phyloP scores from a whole-genome alignment of 176 grass and related monocot species.

The Aegilops speltoides region DNA sequence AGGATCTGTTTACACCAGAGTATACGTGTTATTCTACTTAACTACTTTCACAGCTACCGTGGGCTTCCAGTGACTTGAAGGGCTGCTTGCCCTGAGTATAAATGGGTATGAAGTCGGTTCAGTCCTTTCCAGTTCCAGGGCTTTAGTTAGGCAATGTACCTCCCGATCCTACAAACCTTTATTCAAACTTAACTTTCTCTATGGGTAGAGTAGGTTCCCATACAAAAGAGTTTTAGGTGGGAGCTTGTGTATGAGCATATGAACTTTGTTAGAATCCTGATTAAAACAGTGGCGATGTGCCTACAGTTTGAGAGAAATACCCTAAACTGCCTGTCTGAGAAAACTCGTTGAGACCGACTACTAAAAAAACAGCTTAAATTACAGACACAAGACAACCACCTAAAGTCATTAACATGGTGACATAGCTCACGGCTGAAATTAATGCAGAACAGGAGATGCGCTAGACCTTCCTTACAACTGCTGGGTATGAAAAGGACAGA shows the following conservation, averaged over 20 bases:
- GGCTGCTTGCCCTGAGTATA: not conserved
- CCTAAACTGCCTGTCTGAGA: not conserved
- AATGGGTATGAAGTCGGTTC: not conserved
- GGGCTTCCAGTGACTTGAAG: not conserved
- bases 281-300: not conserved
- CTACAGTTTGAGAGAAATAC: slow-evolving; percentile 13
- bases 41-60: not conserved
- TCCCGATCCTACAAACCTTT: not conserved
- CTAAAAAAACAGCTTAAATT: not conserved
- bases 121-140: not conserved
- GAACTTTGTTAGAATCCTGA: not conserved
- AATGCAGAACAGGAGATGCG: slow-evolving; percentile 6
- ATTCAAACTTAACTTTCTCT: not conserved
- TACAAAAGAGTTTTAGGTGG: not conserved
- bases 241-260: not conserved
- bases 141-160: not conserved
- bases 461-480: not conserved
- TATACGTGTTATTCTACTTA: not conserved
- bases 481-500: not conserved
- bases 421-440: not conserved
- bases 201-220: not conserved
- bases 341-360: not conserved
- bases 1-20: not conserved
- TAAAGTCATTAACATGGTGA: not conserved
- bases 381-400: not conserved